These are phyloP conservation scores for Melastoma candidum DNA, from an alignment of 441 rosid species.

Conservation along the genomic window DNA sequence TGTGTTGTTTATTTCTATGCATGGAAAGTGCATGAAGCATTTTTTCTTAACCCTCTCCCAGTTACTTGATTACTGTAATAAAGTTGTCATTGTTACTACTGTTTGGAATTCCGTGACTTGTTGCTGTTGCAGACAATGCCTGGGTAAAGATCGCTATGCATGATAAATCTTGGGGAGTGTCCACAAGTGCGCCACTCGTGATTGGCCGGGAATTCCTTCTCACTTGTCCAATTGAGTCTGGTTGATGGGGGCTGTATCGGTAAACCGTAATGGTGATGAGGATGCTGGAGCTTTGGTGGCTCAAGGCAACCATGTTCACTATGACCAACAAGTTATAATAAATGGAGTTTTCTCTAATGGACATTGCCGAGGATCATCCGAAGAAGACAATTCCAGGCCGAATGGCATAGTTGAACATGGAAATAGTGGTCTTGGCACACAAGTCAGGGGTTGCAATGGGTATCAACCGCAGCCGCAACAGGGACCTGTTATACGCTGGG, in stretches of 20 bases:
- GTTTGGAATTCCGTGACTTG: too few relatives aligned
- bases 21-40: too few relatives aligned
- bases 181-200: neutral
- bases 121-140: neutral
- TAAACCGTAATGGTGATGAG: constrained; percentile 30
- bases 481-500: constrained; percentile 48
- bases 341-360: constrained; percentile 31
- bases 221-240: constrained; percentile 25
- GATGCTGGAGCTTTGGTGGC: constrained; percentile 16
- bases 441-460: constrained; percentile 25
- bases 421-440: constrained; percentile 19
- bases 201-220: constrained; percentile 20
- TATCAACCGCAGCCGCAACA: constrained; percentile 37
- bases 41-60: too few relatives aligned
- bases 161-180: constrained; percentile 15
- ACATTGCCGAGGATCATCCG: constrained; percentile 31
- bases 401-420: constrained; percentile 21
- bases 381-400: constrained; percentile 34
- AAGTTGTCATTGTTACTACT: too few relatives aligned
- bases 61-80: too few relatives aligned
- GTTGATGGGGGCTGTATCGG: constrained; percentile 31
- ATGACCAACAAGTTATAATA: constrained; percentile 29
- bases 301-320: constrained; percentile 22
- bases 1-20: too few relatives aligned
- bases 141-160: constrained; percentile 6